Base-by-base conservation (phyloP, 2,329 filamentous ascomycete species). In the Claviceps spartinae region DNA sequence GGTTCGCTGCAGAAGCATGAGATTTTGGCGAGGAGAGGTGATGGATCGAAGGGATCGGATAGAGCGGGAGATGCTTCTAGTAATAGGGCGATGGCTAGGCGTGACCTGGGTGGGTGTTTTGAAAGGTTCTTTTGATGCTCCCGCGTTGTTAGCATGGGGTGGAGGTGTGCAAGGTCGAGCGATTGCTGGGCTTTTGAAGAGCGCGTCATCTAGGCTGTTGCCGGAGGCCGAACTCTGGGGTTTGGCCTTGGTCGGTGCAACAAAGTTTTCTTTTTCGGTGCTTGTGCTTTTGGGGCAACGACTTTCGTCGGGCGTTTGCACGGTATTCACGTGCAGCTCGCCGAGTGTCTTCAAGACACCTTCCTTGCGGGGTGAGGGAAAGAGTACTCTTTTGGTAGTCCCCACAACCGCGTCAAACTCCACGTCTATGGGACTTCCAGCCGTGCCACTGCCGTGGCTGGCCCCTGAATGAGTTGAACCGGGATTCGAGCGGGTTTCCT, bases 321-420 rank as follows among this genome's bases (percentile, higher is more conserved):
- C 69, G 49, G 74, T 63, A 57, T 82, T 83, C 16, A 75, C 68
- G 14, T 72, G 67, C 42, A 79, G 64, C 59, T 83, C 79, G 48
- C 77, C 75, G 2, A 87, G 71, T 22, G 78, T 75, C 62, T 81
- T 87, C 1, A 75, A 69, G 46, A 79, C 72, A 38, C 76, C 78
- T 34, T 81, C 77, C 57, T 84, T 85, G 44, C 82, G 76, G 2
- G 86, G 86, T 0, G 85, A 89, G 1, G 87, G 85, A 61, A 93
- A 93, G 1, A 93, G 72, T 2, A 90, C 67, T 53, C 88, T 76
- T 54, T 85, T 76, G 0, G 85, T 89, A 49, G 64, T 68, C 37
- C 77, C 79, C 18, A 74, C 65, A 13, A 69, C 65, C n/a, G 70
- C 65, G 51, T 72, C 66, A 48, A 77, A 68, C 37, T 75, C 72